Base-by-base conservation (phyloP, 345 rosid genomes). In the Boechera divaricarpa region DNA sequence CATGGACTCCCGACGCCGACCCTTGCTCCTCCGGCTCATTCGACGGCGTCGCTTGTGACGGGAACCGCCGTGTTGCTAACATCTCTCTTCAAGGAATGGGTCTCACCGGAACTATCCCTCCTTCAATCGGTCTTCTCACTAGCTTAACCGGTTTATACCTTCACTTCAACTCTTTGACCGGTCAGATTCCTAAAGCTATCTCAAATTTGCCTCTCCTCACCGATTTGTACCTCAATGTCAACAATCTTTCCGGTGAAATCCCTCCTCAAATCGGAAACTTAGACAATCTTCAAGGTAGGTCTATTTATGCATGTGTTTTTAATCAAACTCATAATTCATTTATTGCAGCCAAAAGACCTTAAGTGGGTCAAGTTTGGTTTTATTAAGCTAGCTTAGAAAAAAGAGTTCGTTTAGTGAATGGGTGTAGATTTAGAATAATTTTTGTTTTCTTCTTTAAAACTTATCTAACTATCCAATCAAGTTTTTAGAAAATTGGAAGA, bases 81-180 rank as follows among this genome's bases (percentile, higher is more conserved):
- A 90, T 95, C 4, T 91, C 99, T 51, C 89, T 95, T 2, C 97
- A 91, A 77, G 99, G 99, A 70, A 92, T 83, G 85, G 96, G 97
- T 21, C 90, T 95, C 12, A 81, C 82, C 21, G 98, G 99, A 39
- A 76, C 78, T 71, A 86, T 95, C 45, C 96, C 99, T 51, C 72
- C 90, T 2, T 92, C 94, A 31, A 48, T 95, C 1, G 91, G 91
- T 42, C 88, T 85, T 28, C 89, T 95, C 47, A 80, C 80, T 72
- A 86, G 91, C 84, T 85, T 95, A 84, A 95, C 94, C 29, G 96
- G 98, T 24, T 78, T 95, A 84, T 95, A 88, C 82, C 84, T 95
- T 60, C 99, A 95, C 69, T 95, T 91, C 86, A 95, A 95, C 71
- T 82, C 88, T 8, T 81, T 95, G 69, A 81, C 76, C 36, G 99